Evolutionary conservation across 2,329 filamentous ascomycete species (phyloP).

Genomic region (Cadophora gregata): DNA sequence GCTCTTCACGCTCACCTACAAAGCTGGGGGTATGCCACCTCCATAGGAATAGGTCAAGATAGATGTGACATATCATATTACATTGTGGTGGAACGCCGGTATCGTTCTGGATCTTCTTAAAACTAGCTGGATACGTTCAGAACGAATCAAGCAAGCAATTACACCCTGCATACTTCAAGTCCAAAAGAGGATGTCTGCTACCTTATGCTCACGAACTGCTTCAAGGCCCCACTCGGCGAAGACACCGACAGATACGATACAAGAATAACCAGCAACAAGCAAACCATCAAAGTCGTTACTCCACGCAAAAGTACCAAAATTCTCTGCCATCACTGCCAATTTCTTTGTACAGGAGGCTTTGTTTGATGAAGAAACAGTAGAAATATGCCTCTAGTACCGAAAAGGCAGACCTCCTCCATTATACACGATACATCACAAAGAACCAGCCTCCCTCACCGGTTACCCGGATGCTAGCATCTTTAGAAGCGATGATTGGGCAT

Average conservation of each 20-base stretch:
- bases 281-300: constrained; percentile 3
- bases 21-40: neutral
- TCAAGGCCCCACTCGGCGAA: neutral
- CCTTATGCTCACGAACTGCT: neutral
- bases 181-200: constrained; percentile 12
- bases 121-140: constrained; percentile 27
- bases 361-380: constrained; percentile 13
- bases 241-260: neutral
- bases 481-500: constrained; percentile 27
- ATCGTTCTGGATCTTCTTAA: constrained; percentile 19
- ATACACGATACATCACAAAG: constrained; percentile 18
- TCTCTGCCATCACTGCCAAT: neutral
- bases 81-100: constrained; percentile 7
- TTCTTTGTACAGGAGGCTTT: neutral
- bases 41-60: neutral
- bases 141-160: constrained; percentile 20
- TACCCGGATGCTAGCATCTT: neutral
- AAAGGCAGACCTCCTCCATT: constrained; percentile 14
- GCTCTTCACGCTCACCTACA: neutral
- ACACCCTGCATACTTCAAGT: constrained; percentile 19
- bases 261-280: neutral
- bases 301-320: constrained; percentile 5
- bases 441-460: neutral
- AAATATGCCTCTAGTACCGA: constrained; percentile 6
- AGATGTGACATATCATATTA: constrained; percentile 23